Percentiles rank a stretch among this genome's conserved stretches.
Evolutionary conservation across 306 rosid species (phyloP).

Genomic region (Hippophae gyantsensis): DNA sequence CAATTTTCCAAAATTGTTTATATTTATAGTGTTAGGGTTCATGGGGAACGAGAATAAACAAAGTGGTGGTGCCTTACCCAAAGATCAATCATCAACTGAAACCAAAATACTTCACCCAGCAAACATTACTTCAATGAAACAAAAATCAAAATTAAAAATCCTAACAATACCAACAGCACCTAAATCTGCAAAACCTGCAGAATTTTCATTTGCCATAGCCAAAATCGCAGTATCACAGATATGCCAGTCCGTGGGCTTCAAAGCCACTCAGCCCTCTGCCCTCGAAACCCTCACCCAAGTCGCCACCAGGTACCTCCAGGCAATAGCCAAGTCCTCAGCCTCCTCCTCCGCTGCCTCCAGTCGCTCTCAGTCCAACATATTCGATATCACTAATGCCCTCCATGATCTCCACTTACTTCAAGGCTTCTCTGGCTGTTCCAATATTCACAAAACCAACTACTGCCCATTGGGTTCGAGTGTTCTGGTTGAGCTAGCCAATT

Average conservation of each 20-base stretch:
- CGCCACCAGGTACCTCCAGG: slow-evolving; percentile 35
- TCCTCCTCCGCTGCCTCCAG: slow-evolving; percentile 35
- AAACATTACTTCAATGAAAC: slow-evolving; percentile 6
- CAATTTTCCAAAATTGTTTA: too few species aligned
- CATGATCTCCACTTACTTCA: slow-evolving; percentile 33
- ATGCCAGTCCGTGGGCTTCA: slow-evolving; percentile 50
- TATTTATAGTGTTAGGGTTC: too few species aligned
- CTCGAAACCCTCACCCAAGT: slow-evolving; percentile 49
- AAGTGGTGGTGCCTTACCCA: too few species aligned
- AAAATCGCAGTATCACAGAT: slow-evolving; percentile 61
- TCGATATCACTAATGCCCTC: slow-evolving; percentile 56
- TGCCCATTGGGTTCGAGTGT: slow-evolving; percentile 34
- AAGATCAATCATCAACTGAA: too few species aligned
- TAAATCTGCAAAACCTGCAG: slow-evolving; percentile 27
- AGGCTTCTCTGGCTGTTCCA: slow-evolving; percentile 47
- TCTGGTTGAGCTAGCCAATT: slow-evolving; percentile 38
- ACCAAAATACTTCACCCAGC: background rate
- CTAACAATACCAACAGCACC: background rate
- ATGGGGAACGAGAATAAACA: too few species aligned
- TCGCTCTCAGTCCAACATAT: slow-evolving; percentile 50
- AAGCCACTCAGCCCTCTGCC: slow-evolving; percentile 27
- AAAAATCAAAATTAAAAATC: background rate
- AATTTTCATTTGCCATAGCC: slow-evolving; percentile 42
- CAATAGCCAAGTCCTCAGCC: slow-evolving; percentile 38
- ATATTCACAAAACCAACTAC: slow-evolving; percentile 11